Evolutionary conservation across 2,329 filamentous ascomycete genomes (phyloP), one percentile per base, ranked within the genome.

Genomic region (Beauveria caledonica): DNA sequence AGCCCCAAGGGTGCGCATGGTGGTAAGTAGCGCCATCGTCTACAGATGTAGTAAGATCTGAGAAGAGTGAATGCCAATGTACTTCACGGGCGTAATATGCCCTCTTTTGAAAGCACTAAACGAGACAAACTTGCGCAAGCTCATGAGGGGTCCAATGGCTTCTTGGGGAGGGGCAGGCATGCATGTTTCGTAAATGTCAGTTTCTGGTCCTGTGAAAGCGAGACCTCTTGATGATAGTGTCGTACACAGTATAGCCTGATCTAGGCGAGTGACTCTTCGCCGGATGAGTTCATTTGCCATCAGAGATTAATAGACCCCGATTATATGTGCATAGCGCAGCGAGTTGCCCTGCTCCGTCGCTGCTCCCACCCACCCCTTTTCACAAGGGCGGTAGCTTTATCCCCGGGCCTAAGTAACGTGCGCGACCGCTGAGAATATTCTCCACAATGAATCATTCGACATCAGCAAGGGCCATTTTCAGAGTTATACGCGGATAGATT

Each of bases 371-470:
- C 36, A 42, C 40, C 46, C 44, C 44, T 13, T 46, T 46, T 46
- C 44, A 42, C 17, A 42, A 42, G 40, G 40, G 33, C 33, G 33
- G 15, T 21, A 25, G 48, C 15, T 21, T 53, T 53, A 53, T 53
- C 50, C 50, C 50, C 50, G 50, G 49, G 33, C 9, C 33, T 23
- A 40, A n/a, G n/a, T n/a, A n/a, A 44, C 21, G 10, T 29, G 13
- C 36, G 40, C 36, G 27, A 27, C 53, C 11, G 17, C 40, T 54
- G 39, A 19, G n/a, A 29, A n/a, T 9, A 9, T 23, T 45, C 46
- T 8, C 56, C 56, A 59, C 56, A 59, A 59, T 59, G 56, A 59
- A 59, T 59, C 56, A 59, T 59, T 59, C 56, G 50, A 27, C 46
- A 23, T 51, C 48, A 45, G 23, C n/a, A n/a, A 25, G 17, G n/a